Evolutionary conservation across 805 yeast genomes (phyloP), one percentile per base, ranked within the genome.

Genomic region (Barnettozyma sp.): DNA sequence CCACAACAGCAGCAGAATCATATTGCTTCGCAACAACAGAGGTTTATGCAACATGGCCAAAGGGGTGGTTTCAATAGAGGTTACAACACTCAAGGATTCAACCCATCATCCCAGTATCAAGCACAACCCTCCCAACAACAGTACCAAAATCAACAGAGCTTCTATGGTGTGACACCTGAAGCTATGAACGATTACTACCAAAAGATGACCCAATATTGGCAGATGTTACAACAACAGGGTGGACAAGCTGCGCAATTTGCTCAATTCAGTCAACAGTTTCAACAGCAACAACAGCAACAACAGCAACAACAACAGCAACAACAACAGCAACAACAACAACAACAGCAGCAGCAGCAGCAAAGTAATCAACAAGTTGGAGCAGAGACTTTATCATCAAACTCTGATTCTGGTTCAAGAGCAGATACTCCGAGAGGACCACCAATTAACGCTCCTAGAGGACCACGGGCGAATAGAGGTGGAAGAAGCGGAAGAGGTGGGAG

Each of bases 131-230:
- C n/a, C 5, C 30, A 23, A 26, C 41, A 21, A 25, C 35, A 37
- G 29, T 35, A 36, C 22, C 49, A 42, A 15, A 43, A 40, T 23
- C 38, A 40, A 33, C 27, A 30, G 30, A 34, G 26, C 33, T 35
- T 22, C 13, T 34, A 43, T 6, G 54, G 50, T 32, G 48, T 53
- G 31, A 38, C 48, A 9, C 66, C 79, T 9, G 81, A 75, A 45
- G 72, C 73, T 63, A 70, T 75, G 71, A 74, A 68, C 35, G 81
- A 75, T 41, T 78, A 78, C 51, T 73, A 77, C 67, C 74, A 71
- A 53, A 68, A 72, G 53, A 69, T 74, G 73, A 76, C 71, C 52
- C 73, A 69, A 45, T 73, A 72, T 44, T 78, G 82, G 81, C 69
- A 68, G 50, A 73, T 73, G 65, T 64, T 68, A 54, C 81, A 76